A percentile compares a stretch with the other conserved stretches of the same genome.
Evolutionary conservation across 441 rosid genomes (phyloP).

Genomic region (Monsonia emarginata): DNA sequence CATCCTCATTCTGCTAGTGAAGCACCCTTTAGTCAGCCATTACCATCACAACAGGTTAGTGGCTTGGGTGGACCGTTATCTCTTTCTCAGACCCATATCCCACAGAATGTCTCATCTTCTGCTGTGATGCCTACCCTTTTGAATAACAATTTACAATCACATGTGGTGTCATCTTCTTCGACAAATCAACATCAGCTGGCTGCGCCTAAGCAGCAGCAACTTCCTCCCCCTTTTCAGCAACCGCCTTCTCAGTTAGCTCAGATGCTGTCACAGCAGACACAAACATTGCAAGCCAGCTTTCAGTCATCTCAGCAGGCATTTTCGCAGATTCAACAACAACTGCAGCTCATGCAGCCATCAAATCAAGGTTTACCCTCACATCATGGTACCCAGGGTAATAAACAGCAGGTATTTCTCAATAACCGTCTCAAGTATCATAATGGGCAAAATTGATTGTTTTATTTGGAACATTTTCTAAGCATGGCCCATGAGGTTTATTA

Average conservation of each 20-base stretch:
- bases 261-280: conserved; percentile 84
- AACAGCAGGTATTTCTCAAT: conserved; percentile 52
- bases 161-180: conserved; percentile 26
- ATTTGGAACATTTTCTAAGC: not conserved
- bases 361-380: conserved; percentile 42
- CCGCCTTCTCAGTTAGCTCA: conserved; percentile 91
- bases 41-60: conserved; percentile 39
- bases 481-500: not conserved
- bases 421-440: not conserved
- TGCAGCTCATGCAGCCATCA: conserved; percentile 82
- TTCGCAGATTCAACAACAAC: conserved; percentile 87
- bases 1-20: conserved; percentile 31
- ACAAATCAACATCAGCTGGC: conserved; percentile 43
- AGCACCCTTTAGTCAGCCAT: conserved; percentile 36
- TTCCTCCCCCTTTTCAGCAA: conserved; percentile 58
- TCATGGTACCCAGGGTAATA: conserved; percentile 47
- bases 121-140: conserved; percentile 37
- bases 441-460: not conserved
- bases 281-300: conserved; percentile 76
- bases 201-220: conserved; percentile 50
- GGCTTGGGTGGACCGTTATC: conserved; percentile 44
- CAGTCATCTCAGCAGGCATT: conserved; percentile 92
- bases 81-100: conserved; percentile 46
- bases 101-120: conserved; percentile 38
- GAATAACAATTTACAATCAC: conserved; percentile 42